Conservation (phyloP, 345 rosid genomes). For the Draba incana region DNA sequence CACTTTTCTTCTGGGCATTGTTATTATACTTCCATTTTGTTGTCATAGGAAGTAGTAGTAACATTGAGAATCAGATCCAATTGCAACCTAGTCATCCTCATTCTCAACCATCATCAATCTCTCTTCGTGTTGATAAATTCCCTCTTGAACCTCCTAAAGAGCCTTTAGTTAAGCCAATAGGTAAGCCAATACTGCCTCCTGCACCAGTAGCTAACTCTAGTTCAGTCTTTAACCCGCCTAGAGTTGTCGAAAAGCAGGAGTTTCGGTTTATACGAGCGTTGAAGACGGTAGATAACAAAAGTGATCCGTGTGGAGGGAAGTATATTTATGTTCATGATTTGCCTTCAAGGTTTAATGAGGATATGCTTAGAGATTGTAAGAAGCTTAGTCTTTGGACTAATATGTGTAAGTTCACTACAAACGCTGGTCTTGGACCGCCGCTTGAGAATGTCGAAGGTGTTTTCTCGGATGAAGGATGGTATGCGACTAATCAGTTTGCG, state of each 20-base stretch:
- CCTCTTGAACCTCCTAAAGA: constrained; percentile 38
- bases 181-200: constrained; percentile 30
- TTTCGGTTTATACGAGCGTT: constrained; percentile 68
- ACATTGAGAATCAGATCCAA: constrained; percentile 43
- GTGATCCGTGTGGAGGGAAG: constrained; percentile 83
- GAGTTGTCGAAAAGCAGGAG: constrained; percentile 34
- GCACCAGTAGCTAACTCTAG: constrained; percentile 9
- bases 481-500: constrained; percentile 84
- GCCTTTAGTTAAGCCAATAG: constrained; percentile 8
- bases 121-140: constrained; percentile 39
- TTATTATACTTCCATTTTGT: constrained; percentile 69
- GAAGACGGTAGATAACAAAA: constrained; percentile 72
- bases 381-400: constrained; percentile 90
- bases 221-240: constrained; percentile 26
- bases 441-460: constrained; percentile 80
- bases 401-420: constrained; percentile 83
- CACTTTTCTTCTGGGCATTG: constrained; percentile 69
- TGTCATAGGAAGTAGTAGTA: constrained; percentile 50
- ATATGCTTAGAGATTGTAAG: constrained; percentile 81
- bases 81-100: constrained; percentile 36
- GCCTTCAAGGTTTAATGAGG: constrained; percentile 79
- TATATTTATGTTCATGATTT: constrained; percentile 81
- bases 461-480: constrained; percentile 81
- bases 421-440: constrained; percentile 85
- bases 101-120: constrained; percentile 33